Conservation (phyloP, 2,329 filamentous ascomycete species). For the Zasmidium cellare region DNA sequence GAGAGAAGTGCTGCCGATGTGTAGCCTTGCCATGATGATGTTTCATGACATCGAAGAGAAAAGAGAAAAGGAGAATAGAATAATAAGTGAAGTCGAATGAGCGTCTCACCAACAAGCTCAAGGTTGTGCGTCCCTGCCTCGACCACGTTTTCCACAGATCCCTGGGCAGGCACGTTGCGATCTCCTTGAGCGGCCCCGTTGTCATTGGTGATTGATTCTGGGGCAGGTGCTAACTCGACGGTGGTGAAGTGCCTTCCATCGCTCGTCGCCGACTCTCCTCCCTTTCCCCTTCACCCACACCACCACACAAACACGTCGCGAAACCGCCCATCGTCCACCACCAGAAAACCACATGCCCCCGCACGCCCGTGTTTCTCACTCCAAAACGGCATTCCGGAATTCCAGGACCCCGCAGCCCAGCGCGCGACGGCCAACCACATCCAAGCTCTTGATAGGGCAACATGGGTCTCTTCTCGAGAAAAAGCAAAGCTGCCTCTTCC, state of each 20-base stretch:
- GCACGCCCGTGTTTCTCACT: background rate
- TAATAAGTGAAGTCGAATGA: background rate
- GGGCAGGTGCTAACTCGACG: background rate
- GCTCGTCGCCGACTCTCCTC: background rate
- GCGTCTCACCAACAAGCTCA: background rate
- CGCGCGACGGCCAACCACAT: background rate
- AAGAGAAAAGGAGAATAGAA: background rate
- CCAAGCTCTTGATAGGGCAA: background rate
- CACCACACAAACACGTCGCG: no score
- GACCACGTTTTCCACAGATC: background rate
- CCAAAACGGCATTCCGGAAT: background rate
- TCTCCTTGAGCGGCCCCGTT: background rate
- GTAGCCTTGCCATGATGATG: background rate
- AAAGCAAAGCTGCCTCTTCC: constrained; percentile 26
- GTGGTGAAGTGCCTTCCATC: background rate
- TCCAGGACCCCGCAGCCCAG: background rate
- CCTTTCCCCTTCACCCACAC: no score
- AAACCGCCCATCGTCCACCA: background rate
- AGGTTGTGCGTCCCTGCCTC: background rate
- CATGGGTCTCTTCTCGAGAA: constrained; percentile 57
- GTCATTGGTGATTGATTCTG: background rate
- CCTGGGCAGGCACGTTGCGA: background rate
- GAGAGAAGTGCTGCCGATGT: background rate
- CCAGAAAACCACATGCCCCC: background rate
- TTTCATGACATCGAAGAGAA: background rate